A percentile compares a stretch with the other conserved stretches of the same genome.
Evolutionary conservation across 352 stramenopile species (phyloP).

Genomic region (Phytophthora vignae): DNA sequence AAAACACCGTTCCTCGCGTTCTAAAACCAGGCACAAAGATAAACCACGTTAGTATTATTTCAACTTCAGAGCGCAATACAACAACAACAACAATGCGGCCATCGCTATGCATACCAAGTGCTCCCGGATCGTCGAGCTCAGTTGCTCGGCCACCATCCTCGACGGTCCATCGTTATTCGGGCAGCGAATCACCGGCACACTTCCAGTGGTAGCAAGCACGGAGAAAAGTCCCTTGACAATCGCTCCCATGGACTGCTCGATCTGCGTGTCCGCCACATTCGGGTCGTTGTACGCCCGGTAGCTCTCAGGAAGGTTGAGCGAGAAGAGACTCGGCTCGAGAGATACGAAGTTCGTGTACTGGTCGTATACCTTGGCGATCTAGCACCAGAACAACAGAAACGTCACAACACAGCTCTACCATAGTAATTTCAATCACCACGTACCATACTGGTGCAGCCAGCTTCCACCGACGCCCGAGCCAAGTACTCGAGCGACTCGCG

Average conservation of each 20-base stretch:
- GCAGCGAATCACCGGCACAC: conserved; percentile 96
- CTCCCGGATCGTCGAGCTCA: conserved; percentile 85
- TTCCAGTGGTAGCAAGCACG: conserved; percentile 93
- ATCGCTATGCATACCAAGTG: conserved; percentile 53
- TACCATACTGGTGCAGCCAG: conserved; percentile 83
- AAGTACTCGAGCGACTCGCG: conserved; percentile 90
- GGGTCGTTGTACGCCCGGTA: conserved; percentile 96
- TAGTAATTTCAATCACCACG: not conserved
- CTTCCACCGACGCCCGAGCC: conserved; percentile 79
- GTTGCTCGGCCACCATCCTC: conserved; percentile 96
- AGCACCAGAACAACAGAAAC: conserved; percentile 11
- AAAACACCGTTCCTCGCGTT: conserved; percentile 76
- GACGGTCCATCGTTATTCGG: conserved; percentile 93
- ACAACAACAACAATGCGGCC: not conserved
- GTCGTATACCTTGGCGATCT: conserved; percentile 96
- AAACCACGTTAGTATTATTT: conserved; percentile 8
- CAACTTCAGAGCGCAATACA: not conserved
- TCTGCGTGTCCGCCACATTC: conserved; percentile 74
- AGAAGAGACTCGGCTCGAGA: conserved; percentile 96
- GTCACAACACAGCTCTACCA: not conserved
- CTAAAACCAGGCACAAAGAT: conserved; percentile 24
- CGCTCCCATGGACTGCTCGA: conserved; percentile 76
- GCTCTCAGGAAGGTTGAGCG: conserved; percentile 92
- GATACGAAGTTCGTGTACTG: conserved; percentile 98
- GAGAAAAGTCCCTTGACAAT: conserved; percentile 92